phyloP scores from a whole-genome alignment of 1,284 basidiomycete genomes.

The Testicularia cyperi region DNA sequence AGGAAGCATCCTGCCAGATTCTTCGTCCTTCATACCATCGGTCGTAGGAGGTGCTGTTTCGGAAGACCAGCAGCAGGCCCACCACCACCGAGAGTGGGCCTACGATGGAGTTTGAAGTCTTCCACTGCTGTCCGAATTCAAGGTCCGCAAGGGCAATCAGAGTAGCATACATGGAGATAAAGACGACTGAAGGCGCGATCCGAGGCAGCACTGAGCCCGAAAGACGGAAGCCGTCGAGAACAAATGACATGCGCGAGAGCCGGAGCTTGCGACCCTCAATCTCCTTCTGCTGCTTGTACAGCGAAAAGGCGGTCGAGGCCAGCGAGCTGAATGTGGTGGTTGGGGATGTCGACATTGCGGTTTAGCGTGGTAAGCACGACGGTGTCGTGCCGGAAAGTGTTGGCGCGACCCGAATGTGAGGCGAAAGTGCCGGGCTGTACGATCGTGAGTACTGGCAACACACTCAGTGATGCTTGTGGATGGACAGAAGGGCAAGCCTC shows the following conservation, averaged over 20 bases:
- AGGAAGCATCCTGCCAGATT: conserved; percentile 66
- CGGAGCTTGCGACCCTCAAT: conserved; percentile 17
- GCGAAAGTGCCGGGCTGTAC: too few relatives aligned
- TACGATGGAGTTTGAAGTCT: conserved; percentile 73
- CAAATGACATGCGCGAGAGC: conserved; percentile 74
- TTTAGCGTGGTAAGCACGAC: too few relatives aligned
- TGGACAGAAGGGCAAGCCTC: too few relatives aligned
- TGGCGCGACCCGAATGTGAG: too few relatives aligned
- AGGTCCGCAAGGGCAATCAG: conserved; percentile 67
- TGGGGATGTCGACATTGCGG: too few relatives aligned
- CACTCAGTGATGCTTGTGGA: too few relatives aligned
- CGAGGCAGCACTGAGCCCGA: conserved; percentile 66
- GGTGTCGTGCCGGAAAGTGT: too few relatives aligned
- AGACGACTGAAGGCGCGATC: conserved; percentile 69
- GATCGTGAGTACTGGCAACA: too few relatives aligned
- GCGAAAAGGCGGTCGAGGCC: conserved; percentile 13
- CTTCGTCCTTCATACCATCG: conserved; percentile 83
- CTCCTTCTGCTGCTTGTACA: conserved; percentile 15
- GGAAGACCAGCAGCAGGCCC: conserved; percentile 61
- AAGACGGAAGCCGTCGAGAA: conserved; percentile 79
- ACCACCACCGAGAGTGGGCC: conserved; percentile 87
- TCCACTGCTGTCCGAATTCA: conserved; percentile 66
- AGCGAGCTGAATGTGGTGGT: too few relatives aligned
- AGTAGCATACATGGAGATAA: conserved; percentile 74
- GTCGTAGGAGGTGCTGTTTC: conserved; percentile 63